phyloP scores from a whole-genome alignment of 768 basidiomycete species.

The Sistotremastrum suecicum region DNA sequence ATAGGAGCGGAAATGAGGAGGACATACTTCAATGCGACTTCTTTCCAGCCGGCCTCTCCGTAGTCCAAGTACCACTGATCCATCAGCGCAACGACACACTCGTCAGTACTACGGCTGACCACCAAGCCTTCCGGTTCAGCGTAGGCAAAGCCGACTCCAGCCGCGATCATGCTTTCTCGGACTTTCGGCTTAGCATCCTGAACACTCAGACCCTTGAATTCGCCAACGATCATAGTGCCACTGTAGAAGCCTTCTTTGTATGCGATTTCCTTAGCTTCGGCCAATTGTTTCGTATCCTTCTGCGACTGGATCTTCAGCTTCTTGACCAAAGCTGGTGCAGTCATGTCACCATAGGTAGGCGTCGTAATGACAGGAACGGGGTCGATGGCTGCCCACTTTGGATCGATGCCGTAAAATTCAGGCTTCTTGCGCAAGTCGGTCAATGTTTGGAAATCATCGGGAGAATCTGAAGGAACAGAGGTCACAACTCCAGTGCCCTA shows the following conservation, averaged over 20 bases:
- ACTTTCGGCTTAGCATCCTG: constrained; percentile 89
- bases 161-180: constrained; percentile 66
- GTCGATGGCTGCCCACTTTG: constrained; percentile 73
- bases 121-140: constrained; percentile 91
- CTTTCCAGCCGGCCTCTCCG: constrained; percentile 83
- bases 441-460: constrained; percentile 86
- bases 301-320: constrained; percentile 90
- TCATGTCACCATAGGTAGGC: constrained; percentile 85
- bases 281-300: constrained; percentile 84
- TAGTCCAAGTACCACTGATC: constrained; percentile 99
- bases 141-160: constrained; percentile 72
- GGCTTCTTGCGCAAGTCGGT: constrained; percentile 91
- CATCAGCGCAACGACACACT: constrained; percentile 95
- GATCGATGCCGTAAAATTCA: constrained; percentile 89
- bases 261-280: constrained; percentile 93
- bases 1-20: not conserved
- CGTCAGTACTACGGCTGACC: constrained; percentile 83
- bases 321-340: constrained; percentile 70
- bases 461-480: constrained; percentile 95
- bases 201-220: constrained; percentile 79
- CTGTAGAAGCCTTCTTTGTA: constrained; percentile 98
- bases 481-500: constrained; percentile 97
- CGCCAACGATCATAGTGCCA: constrained; percentile 83
- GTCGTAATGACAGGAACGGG: constrained; percentile 82
- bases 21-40: constrained; percentile 65